Base-by-base conservation (phyloP, 768 basidiomycete species). In the Suillus plorans region DNA sequence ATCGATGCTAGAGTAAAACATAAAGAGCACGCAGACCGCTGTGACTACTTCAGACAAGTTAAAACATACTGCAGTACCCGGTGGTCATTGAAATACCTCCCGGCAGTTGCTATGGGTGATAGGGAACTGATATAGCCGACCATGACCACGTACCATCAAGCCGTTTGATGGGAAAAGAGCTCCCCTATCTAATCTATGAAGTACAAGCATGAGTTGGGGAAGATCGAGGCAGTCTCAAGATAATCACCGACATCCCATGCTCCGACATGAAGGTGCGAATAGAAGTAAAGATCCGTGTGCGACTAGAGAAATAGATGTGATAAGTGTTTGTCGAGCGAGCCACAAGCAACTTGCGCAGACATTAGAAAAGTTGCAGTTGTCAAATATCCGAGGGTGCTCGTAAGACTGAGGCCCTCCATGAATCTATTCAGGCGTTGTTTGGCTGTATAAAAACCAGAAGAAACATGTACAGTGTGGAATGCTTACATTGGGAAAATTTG, bases 61-160 rank as follows among this genome's bases (percentile, higher is more conserved):
- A 16, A 5, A 5, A 63, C 74, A 34, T 49, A 77, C 5, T 31
- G 1, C 31, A 31, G 31, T 6, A 31, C 31, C 82, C 87, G 60
- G 75, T 73, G 0, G 88, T 81, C 86, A 90, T 88, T 39, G 34
- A 89, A 77, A 67, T 89, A 89, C 61, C 88, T 82, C 1, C 80
- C 86, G 0, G 74, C 81, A n/a, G 80, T 80, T 4, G 74, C 76
- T 75, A 80, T 80, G 0, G 87, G 89, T 2, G 82, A 82, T 22
- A 88, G 71, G 2, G 82, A 82, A 64, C 89, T 86, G 66, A 89
- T 84, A 67, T 84, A 89, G 1, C 85, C 89, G 4, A 87, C 47
- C 2, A 89, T 85, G 55, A 82, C 81, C 3, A 77, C 83, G 86
- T 86, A 87, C 86, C 85, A 87, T 76, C 81, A 83, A 2, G 71